phyloP scores from a whole-genome alignment of 768 basidiomycete species.

The Mycena galopus region DNA sequence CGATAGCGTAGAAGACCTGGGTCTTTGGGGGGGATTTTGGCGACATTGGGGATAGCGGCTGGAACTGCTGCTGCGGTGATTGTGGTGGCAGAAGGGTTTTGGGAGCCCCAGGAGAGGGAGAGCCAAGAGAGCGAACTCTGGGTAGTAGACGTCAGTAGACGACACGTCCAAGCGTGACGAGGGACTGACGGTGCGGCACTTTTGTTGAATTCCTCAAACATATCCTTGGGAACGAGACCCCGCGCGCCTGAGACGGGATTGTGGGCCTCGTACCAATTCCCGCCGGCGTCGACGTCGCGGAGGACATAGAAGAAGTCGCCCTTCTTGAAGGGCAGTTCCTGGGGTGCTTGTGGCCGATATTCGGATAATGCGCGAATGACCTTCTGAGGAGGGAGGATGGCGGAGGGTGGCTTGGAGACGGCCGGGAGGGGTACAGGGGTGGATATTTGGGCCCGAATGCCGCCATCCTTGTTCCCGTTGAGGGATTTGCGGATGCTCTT shows the following conservation, averaged over 20 bases:
- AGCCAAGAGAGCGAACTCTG: conserved; percentile 25
- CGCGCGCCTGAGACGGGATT: conserved; percentile 93
- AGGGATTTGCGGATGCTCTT: conserved; percentile 88
- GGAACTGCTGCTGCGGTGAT: conserved; percentile 39
- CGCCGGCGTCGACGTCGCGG: conserved; percentile 70
- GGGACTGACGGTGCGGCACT: conserved; percentile 69
- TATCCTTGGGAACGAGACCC: conserved; percentile 87
- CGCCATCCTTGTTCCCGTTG: conserved; percentile 65
- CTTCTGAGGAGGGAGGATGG: conserved; percentile 90
- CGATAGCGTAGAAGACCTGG: conserved; percentile 92
- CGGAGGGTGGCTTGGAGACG: conserved; percentile 76
- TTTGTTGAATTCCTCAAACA: conserved; percentile 94
- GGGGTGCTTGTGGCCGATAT: conserved; percentile 79
- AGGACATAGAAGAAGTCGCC: conserved; percentile 99
- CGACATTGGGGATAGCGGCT: conserved; percentile 43
- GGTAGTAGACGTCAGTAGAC: conserved; percentile 26
- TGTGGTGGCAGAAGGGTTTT: conserved; percentile 36
- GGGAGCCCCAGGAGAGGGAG: too few species aligned
- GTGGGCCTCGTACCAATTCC: conserved; percentile 91
- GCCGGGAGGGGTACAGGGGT: conserved; percentile 76
- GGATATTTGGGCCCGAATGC: conserved; percentile 73
- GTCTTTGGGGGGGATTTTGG: conserved; percentile 52
- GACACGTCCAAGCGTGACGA: conserved; percentile 2
- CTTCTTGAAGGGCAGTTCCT: conserved; percentile 90
- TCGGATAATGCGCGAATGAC: conserved; percentile 88